Conservation (phyloP, 148 eudicot species). For the Vaccinium vitisidaea region DNA sequence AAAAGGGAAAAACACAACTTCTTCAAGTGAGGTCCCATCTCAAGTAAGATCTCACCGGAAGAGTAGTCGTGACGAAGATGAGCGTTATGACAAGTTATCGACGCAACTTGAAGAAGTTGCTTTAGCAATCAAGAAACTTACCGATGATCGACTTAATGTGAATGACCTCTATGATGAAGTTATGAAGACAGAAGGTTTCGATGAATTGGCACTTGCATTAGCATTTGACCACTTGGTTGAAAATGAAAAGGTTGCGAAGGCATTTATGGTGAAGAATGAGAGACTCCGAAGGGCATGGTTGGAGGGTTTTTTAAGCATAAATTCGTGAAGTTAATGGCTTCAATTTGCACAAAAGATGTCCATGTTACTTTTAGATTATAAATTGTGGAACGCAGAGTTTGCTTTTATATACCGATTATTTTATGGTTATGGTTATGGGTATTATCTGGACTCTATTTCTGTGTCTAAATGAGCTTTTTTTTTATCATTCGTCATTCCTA, state of each 20-base stretch:
- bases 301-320: slow-evolving; percentile 15
- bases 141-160: not conserved
- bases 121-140: not conserved
- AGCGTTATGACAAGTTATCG: not conserved
- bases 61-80: not conserved
- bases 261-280: slow-evolving; percentile 14
- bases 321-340: not conserved
- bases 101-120: not conserved
- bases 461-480: not conserved
- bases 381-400: not conserved
- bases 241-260: not conserved
- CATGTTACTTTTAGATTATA: not conserved
- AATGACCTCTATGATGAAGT: not conserved
- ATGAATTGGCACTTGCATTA: not conserved
- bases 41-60: not conserved
- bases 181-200: too few species aligned
- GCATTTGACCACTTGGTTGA: not conserved
- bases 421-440: not conserved
- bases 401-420: not conserved
- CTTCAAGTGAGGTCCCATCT: not conserved
- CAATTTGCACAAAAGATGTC: not conserved
- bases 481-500: too few species aligned
- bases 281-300: slow-evolving; percentile 23
- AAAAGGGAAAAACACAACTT: not conserved
- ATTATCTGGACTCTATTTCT: not conserved